Evolutionary conservation across 1,284 basidiomycete species (phyloP).

Genomic region (Sanghuangporus sanghuang): DNA sequence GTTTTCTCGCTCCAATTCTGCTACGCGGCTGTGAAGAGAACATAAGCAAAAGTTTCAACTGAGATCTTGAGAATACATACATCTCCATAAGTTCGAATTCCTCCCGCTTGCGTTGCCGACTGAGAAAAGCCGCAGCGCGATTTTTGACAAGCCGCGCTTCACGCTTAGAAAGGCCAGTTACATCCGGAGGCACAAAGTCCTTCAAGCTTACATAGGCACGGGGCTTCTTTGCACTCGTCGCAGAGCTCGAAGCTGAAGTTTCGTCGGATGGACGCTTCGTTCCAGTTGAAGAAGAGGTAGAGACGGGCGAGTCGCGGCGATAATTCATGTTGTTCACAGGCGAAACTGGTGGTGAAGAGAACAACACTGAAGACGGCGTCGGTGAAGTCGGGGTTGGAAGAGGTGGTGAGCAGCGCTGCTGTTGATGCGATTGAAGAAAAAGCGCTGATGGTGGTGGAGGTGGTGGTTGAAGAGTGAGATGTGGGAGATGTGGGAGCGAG

Average conservation of each 20-base stretch:
- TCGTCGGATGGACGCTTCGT: slow-evolving; percentile 3
- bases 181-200: slow-evolving; percentile 86
- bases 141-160: slow-evolving; percentile 91
- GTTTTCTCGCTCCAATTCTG: slow-evolving; percentile 75
- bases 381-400: slow-evolving; percentile 4
- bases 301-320: background rate
- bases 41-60: background rate
- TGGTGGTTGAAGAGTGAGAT: background rate
- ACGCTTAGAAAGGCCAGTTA: slow-evolving; percentile 81
- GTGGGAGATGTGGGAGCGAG: slow-evolving; percentile 1
- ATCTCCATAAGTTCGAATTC: slow-evolving; percentile 89
- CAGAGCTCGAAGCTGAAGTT: background rate
- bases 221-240: slow-evolving; percentile 37
- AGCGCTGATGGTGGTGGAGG: background rate
- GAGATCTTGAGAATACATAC: slow-evolving; percentile 40
- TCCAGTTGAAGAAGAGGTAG: background rate
- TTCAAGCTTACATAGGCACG: slow-evolving; percentile 64
- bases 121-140: slow-evolving; percentile 85
- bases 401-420: background rate
- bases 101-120: slow-evolving; percentile 85
- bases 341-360: background rate
- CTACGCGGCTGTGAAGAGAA: slow-evolving; percentile 32
- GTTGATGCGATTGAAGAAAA: background rate
- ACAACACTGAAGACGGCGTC: background rate
- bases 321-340: background rate